These are phyloP conservation scores for Hymenoscyphus fraxineus DNA, from an alignment of 2,329 filamentous ascomycete species.

Conservation along the genomic window DNA sequence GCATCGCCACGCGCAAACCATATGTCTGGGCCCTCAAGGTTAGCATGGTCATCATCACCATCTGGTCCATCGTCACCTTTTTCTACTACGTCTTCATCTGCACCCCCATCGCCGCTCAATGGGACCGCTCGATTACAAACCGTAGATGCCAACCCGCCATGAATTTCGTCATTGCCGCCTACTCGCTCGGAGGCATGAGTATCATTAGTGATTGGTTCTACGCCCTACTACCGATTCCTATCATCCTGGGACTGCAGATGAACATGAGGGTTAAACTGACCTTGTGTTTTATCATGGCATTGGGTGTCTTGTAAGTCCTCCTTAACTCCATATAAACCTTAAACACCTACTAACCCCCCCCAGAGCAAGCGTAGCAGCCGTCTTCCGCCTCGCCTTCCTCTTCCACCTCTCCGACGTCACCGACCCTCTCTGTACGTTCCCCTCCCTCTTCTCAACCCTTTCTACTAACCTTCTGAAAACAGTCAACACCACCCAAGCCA, in stretches of 20 bases:
- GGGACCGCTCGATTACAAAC: conserved; percentile 38
- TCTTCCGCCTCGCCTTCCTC: not conserved
- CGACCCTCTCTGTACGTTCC: not conserved
- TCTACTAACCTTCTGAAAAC: not conserved
- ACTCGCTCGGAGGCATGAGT: not conserved
- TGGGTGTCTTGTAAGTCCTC: not conserved
- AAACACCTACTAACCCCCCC: not conserved
- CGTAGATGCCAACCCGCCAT: not conserved
- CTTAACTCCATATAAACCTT: not conserved
- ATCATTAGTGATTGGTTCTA: not conserved
- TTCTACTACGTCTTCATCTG: conserved; percentile 26
- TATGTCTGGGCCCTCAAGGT: conserved; percentile 47
- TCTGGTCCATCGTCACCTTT: conserved; percentile 51
- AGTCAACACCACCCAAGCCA: conserved; percentile 46
- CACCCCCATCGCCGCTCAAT: conserved; percentile 41
- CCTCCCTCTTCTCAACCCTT: not conserved
- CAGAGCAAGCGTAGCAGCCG: not conserved
- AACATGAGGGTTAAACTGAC: not conserved
- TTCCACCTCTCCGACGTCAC: not conserved
- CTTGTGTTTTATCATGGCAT: not conserved
- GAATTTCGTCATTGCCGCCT: not conserved
- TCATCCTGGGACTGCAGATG: not conserved
- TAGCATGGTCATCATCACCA: conserved; percentile 43
- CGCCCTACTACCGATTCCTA: not conserved
- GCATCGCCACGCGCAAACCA: conserved; percentile 42